phyloP scores from a whole-genome alignment of 768 basidiomycete genomes.

The Mycena amicta region DNA sequence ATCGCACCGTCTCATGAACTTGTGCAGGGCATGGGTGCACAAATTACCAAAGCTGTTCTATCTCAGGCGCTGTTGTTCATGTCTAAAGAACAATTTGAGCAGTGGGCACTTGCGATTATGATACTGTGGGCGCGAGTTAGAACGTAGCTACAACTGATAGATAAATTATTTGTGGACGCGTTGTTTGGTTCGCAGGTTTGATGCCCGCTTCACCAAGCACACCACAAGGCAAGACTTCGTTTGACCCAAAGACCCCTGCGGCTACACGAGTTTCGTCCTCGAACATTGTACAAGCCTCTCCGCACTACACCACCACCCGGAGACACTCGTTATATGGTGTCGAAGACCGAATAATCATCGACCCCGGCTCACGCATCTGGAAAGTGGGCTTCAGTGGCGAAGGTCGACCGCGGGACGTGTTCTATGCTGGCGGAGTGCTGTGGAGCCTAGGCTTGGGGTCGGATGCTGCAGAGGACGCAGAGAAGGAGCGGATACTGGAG shows the following conservation, averaged over 20 bases:
- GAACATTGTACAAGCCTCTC: slow-evolving; percentile 66
- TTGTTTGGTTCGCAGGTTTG: neutral
- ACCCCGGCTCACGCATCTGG: slow-evolving; percentile 93
- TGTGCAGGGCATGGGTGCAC: slow-evolving; percentile 88
- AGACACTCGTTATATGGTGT: slow-evolving; percentile 95
- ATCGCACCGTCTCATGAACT: neutral
- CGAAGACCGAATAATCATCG: slow-evolving; percentile 93
- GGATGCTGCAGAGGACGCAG: slow-evolving; percentile 59
- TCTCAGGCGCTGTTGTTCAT: slow-evolving; percentile 96
- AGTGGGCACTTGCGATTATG: slow-evolving; percentile 78
- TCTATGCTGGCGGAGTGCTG: slow-evolving; percentile 57
- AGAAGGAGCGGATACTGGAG: slow-evolving; percentile 75
- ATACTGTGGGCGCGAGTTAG: slow-evolving; percentile 48
- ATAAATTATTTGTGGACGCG: neutral
- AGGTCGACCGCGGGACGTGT: slow-evolving; percentile 86
- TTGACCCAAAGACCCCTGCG: slow-evolving; percentile 56
- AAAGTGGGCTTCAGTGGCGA: slow-evolving; percentile 98
- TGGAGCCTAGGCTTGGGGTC: slow-evolving; percentile 65
- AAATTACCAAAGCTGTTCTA: slow-evolving; percentile 93
- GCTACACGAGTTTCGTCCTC: slow-evolving; percentile 50
- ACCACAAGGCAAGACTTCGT: slow-evolving; percentile 40
- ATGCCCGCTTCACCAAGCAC: slow-evolving; percentile 44
- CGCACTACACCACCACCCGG: slow-evolving; percentile 82
- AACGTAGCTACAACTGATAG: neutral
- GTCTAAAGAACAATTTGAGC: slow-evolving; percentile 97